Evolutionary conservation across 805 yeast genomes (phyloP).

Genomic region (Metschnikowia drakensbergensis): DNA sequence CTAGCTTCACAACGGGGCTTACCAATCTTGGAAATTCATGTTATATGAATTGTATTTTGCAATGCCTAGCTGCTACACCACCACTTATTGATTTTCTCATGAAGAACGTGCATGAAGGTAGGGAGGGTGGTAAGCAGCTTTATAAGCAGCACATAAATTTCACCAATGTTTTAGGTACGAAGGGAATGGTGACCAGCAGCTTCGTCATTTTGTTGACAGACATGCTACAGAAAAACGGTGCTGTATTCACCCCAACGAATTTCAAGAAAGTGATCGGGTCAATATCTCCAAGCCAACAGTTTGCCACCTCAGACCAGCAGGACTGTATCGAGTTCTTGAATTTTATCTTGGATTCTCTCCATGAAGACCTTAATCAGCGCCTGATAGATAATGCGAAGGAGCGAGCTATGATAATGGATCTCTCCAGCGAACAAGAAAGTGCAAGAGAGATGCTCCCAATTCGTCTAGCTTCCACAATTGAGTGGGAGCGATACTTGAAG

Average conservation of each 20-base stretch:
- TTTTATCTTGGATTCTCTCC: slow-evolving; percentile 69
- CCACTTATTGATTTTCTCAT: slow-evolving; percentile 62
- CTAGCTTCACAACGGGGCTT: slow-evolving; percentile 59
- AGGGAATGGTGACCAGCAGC: slow-evolving; percentile 69
- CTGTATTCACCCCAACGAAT: slow-evolving; percentile 52
- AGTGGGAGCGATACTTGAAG: slow-evolving; percentile 85
- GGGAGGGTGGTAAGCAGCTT: slow-evolving; percentile 31
- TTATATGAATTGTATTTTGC: slow-evolving; percentile 88
- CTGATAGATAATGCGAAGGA: slow-evolving; percentile 28
- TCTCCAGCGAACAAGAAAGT: slow-evolving; percentile 59
- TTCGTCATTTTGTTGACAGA: slow-evolving; percentile 58
- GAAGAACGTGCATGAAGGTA: slow-evolving; percentile 7
- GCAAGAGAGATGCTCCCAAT: slow-evolving; percentile 69
- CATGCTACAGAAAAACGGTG: slow-evolving; percentile 47
- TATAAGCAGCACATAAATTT: slow-evolving; percentile 68
- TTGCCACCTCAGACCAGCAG: slow-evolving; percentile 70
- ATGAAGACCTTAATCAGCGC: slow-evolving; percentile 80
- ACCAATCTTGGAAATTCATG: slow-evolving; percentile 86
- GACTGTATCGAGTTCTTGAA: slow-evolving; percentile 82
- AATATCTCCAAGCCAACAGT: slow-evolving; percentile 54
- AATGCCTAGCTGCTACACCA: slow-evolving; percentile 74
- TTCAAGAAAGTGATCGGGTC: slow-evolving; percentile 69
- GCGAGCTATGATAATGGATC: slow-evolving; percentile 41
- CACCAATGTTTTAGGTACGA: slow-evolving; percentile 71
- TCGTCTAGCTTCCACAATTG: slow-evolving; percentile 78